Conservation (phyloP, 306 rosid species). For the Gynostemma pentaphyllum region DNA sequence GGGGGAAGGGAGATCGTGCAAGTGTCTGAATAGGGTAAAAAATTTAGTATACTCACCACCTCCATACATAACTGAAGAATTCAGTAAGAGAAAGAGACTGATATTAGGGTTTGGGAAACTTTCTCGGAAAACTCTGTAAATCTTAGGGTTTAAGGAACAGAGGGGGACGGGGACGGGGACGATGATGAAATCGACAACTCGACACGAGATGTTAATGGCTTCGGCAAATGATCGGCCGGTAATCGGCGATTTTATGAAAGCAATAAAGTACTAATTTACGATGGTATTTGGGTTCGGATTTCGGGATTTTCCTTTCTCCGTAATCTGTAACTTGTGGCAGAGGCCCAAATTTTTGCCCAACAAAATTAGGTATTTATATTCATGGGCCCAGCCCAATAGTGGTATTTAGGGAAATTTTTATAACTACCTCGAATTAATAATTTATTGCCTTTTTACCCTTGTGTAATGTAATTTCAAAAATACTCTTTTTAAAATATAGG, state of each 20-base stretch:
- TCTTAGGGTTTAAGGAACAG: not conserved
- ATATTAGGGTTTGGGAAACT: not conserved
- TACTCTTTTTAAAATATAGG: no score
- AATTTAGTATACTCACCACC: conserved; percentile 57
- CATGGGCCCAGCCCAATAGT: not conserved
- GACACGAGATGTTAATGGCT: not conserved
- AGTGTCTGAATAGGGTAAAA: not conserved
- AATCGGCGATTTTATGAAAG: not conserved
- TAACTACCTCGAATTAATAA: no score
- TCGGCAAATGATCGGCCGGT: not conserved
- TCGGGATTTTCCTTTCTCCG: not conserved
- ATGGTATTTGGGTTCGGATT: no score
- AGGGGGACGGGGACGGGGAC: not conserved
- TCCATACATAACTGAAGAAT: conserved; percentile 60
- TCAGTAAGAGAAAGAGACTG: not conserved
- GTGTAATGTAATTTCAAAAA: no score
- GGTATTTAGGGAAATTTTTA: no score
- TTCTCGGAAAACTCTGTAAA: not conserved
- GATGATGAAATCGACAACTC: not conserved
- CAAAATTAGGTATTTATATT: not conserved
- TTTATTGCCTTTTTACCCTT: no score
- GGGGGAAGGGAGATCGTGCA: not conserved
- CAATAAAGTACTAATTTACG: not conserved
- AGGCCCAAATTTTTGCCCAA: not conserved
- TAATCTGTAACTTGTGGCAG: not conserved